Base-by-base conservation (phyloP, 306 rosid species). In the Lotus japonicus region DNA sequence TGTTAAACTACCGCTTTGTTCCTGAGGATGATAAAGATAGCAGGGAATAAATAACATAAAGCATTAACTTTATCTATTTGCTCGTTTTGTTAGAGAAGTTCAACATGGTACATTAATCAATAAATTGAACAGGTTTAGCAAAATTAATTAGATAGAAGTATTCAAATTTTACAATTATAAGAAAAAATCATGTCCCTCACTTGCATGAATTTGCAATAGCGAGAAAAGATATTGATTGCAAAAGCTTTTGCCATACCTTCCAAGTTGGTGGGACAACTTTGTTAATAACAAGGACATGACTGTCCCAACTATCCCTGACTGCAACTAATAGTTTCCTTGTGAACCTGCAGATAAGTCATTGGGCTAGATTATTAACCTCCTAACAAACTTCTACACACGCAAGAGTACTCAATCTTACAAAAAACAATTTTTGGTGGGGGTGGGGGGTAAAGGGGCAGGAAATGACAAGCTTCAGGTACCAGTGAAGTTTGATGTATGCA, bases 281-380 rank as follows among this genome's bases (percentile, higher is more conserved):
- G 75, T 88, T 87, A 64, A 92, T 92, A 58, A 74, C 74, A 35
- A 54, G 68, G 64, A 85, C 94, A 50, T 90, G 87, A 46, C 73
- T 68, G 52, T 90, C 98, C 98, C 98, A 92, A 71, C 58, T 81
- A 50, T 88, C 96, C 80, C 60, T 68, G 56, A 90, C 92, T 6
- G 97, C 96, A 85, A 86, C 92, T 82, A 94, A 77, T 62, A 94
- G 80, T 71, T 90, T 90, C 84, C 88, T 86, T 0, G 96, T 78
- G 41, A 92, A 90, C 76, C 98, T 90, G 90, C 46, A 75, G 55
- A 72, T 64, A 58, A 17, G 53, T 54, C 41, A 79, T 38, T 35
- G 54, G 65, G 42, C 48, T n/a, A 46, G 16, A 58, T 58, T 43
- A 80, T 52, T 62, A 51, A 41, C 58, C 11, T 63, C 69, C 64